Conservation (phyloP, 2,329 filamentous ascomycete species). For the Fusarium bulbicola region DNA sequence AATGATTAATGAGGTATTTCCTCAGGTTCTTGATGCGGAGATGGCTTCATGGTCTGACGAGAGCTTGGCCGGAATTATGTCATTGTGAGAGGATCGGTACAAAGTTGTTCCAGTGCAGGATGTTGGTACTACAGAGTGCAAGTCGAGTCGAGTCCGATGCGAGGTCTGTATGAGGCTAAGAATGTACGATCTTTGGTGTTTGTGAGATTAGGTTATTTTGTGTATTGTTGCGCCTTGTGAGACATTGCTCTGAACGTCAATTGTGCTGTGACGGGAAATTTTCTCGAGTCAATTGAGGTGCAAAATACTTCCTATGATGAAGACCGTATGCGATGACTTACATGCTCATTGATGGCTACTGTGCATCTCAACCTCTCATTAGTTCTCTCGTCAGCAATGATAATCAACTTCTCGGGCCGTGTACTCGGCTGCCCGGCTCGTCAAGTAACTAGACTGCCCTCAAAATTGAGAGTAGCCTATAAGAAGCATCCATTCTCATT, state of each 20-base stretch:
- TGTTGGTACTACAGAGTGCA: background rate
- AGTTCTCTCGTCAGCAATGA: background rate
- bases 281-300: too few relatives aligned
- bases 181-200: background rate
- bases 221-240: background rate
- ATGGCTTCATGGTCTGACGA: slow-evolving; percentile 21
- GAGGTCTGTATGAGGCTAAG: background rate
- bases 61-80: slow-evolving; percentile 31
- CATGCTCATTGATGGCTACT: background rate
- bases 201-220: background rate
- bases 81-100: slow-evolving; percentile 24
- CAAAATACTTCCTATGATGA: too few relatives aligned
- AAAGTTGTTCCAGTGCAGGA: slow-evolving; percentile 35
- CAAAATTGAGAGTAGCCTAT: background rate
- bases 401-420: background rate
- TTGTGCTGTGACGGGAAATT: too few relatives aligned
- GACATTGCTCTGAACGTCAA: background rate
- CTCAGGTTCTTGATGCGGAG: slow-evolving; percentile 3
- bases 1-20: background rate
- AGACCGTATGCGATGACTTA: background rate
- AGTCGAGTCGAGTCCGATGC: background rate
- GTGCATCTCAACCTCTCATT: background rate
- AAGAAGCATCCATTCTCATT: background rate
- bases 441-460: background rate
- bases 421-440: background rate